Evolutionary conservation across 345 rosid genomes (phyloP).

Genomic region (Moricandia moricandioides): DNA sequence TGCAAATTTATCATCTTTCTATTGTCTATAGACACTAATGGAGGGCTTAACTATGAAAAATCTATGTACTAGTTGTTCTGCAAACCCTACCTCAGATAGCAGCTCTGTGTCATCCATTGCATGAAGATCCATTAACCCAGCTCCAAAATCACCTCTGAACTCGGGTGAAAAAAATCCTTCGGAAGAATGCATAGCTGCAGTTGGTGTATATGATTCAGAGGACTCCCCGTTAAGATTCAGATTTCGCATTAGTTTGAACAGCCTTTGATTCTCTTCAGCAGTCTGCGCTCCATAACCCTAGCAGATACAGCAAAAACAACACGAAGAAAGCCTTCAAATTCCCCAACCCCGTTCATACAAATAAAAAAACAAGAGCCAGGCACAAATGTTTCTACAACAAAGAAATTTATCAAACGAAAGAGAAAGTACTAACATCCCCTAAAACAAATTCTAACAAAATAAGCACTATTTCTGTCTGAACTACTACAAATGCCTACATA

Average conservation of each 20-base stretch:
- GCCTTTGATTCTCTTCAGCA: constrained; percentile 95
- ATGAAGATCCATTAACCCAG: constrained; percentile 97
- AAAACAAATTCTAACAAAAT: not conserved
- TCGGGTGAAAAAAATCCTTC: constrained; percentile 87
- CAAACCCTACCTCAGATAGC: constrained; percentile 70
- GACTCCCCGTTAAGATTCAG: constrained; percentile 90
- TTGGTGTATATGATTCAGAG: constrained; percentile 65
- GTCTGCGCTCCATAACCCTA: constrained; percentile 96
- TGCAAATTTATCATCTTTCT: not conserved
- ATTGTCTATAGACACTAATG: not conserved
- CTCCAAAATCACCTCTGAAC: constrained; percentile 97
- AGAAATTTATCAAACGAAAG: not conserved
- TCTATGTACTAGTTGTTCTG: not conserved
- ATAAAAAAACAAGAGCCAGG: not conserved
- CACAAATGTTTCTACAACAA: not conserved
- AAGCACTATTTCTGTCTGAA: not conserved
- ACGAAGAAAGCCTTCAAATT: not conserved
- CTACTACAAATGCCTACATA: not conserved
- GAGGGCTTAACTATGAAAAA: not conserved
- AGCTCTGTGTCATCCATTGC: constrained; percentile 99
- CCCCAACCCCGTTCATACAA: not conserved
- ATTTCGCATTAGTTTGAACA: constrained; percentile 89
- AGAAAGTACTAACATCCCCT: constrained; percentile 3
- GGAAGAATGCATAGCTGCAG: constrained; percentile 56
- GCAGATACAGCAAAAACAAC: constrained; percentile 27